These are phyloP conservation scores for Intubia oerlemansii DNA, from an alignment of 2,329 filamentous ascomycete genomes.

Conservation along the genomic window DNA sequence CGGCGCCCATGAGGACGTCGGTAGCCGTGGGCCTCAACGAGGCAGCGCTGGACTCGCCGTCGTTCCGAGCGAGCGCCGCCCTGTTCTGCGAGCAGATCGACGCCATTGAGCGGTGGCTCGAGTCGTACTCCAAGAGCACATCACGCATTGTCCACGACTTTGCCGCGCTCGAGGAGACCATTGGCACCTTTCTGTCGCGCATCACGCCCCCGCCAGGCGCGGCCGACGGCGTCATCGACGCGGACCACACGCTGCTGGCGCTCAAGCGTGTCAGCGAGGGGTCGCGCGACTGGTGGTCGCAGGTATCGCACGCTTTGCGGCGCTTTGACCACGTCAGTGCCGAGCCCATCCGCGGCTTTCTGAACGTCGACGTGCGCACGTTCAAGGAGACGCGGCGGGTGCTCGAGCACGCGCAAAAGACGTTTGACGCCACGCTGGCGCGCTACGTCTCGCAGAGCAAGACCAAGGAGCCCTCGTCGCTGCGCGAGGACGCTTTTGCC, in stretches of 20 bases:
- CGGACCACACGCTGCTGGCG: conserved; percentile 82
- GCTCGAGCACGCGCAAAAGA: conserved; percentile 63
- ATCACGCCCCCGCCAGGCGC: conserved; percentile 52
- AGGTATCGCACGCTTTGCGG: conserved; percentile 51
- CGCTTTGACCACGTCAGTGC: conserved; percentile 56
- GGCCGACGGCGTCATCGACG: conserved; percentile 66
- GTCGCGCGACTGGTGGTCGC: conserved; percentile 70
- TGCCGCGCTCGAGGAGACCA: conserved; percentile 53
- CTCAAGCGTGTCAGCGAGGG: conserved; percentile 72
- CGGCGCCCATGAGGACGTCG: too few species aligned
- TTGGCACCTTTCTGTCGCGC: conserved; percentile 56
- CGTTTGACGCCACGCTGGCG: conserved; percentile 61
- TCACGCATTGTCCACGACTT: conserved; percentile 39
- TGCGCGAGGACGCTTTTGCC: conserved; percentile 89
- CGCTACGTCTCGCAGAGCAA: conserved; percentile 75
- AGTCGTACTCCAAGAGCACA: conserved; percentile 30
- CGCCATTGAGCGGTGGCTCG: conserved; percentile 80
- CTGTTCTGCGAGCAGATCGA: conserved; percentile 90
- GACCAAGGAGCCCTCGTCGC: conserved; percentile 75
- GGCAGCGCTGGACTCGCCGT: conserved; percentile 88
- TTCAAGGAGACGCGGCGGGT: conserved; percentile 69
- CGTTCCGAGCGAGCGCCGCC: conserved; percentile 68
- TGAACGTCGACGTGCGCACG: conserved; percentile 55
- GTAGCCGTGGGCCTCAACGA: conserved; percentile 76
- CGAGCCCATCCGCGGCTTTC: conserved; percentile 63